Evolutionary conservation across 805 yeast genomes (phyloP).

Genomic region (Suhomyces xylopsoci): DNA sequence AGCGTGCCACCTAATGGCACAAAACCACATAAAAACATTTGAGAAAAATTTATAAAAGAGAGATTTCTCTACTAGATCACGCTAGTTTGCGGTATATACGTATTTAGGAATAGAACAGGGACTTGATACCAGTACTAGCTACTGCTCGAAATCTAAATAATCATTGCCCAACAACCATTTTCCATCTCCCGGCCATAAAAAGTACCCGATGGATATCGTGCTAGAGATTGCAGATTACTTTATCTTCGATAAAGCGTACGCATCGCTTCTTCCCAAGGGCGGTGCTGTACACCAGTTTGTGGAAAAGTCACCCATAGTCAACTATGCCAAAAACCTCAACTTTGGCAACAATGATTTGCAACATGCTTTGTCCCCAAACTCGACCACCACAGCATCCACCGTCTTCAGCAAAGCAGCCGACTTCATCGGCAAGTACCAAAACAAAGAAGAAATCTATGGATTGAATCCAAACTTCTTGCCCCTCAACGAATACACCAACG

Average conservation of each 20-base stretch:
- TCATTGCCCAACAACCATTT: not conserved
- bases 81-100: not conserved
- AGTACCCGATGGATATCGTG: constrained; percentile 74
- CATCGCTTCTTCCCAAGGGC: constrained; percentile 61
- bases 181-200: not conserved
- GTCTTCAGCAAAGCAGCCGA: constrained; percentile 14
- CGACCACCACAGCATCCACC: constrained; percentile 9
- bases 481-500: constrained; percentile 53
- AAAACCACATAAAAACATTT: not conserved
- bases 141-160: not conserved
- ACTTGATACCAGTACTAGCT: not conserved
- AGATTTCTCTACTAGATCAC: not conserved
- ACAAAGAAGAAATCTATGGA: constrained; percentile 53
- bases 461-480: constrained; percentile 56
- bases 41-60: not conserved
- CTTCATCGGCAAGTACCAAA: constrained; percentile 21
- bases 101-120: not conserved
- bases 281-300: constrained; percentile 34
- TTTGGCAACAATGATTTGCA: constrained; percentile 5
- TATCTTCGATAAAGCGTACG: constrained; percentile 71
- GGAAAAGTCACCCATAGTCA: constrained; percentile 6
- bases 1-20: not conserved
- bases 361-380: constrained; percentile 4
- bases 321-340: not conserved
- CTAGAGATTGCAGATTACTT: constrained; percentile 76